Base-by-base conservation (phyloP, 1,139 yeast species). In the Protomyces pachydermus region DNA sequence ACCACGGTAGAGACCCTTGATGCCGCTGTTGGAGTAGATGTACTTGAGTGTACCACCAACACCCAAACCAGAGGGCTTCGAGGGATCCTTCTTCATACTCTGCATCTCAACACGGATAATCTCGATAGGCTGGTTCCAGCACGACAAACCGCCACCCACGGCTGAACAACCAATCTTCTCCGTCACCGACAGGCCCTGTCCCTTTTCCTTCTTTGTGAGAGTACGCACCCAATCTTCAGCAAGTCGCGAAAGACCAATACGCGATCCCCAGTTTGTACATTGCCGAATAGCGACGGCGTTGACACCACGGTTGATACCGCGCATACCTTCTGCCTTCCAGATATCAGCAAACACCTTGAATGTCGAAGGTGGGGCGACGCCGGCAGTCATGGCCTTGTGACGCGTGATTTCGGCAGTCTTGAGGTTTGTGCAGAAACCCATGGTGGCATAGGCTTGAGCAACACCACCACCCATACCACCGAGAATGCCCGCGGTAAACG, bases 221-320 rank as follows among this genome's bases (percentile, higher is more conserved):
- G 78, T 80, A 73, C 90, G 85, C 72, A 93, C 90, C 9, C 78
- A 81, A 71, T 88, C 95, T 79, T 93, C 98, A 32, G 96, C 95
- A 73, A 91, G 82, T 74, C 98, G 84, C 18, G 96, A 83, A 58
- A 93, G 81, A 46, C 98, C 98, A 74, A 91, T 91, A 74, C 98
- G 83, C 35, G 97, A 90, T 63, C 98, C 98, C 98, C 98, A 93
- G 78, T 93, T 93, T 71, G 98, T 91, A 88, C 91, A 88, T 77
- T 93, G 98, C 78, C 98, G 87, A 71, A 93, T 88, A 38, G 98
- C 98, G 67, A 93, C 98, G n/a, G 98, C 98, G 74, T 93, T 93
- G 68, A 93, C 98, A 75, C 98, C 98, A 79, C 88, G 91, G 78
- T 93, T 93, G 74, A 93, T 90, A 71, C 98, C 98, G 71, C 86